These are phyloP conservation scores for Elongisporangium prolatum DNA, from an alignment of 352 stramenopile genomes.

Conservation along the genomic window DNA sequence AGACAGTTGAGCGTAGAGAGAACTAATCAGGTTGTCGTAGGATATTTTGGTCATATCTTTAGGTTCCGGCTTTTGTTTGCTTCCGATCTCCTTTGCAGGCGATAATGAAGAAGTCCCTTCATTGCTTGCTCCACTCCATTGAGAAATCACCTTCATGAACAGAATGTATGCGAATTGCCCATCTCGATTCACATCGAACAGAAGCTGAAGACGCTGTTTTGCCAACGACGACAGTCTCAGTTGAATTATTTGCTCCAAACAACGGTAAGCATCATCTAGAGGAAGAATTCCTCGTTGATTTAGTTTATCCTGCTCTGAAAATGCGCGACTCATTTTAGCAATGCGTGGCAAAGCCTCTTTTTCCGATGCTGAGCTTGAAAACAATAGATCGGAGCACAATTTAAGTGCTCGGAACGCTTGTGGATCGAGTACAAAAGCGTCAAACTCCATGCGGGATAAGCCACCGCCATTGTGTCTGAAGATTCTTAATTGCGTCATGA, in stretches of 20 bases:
- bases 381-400: constrained; percentile 30
- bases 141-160: constrained; percentile 68
- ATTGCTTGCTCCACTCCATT: constrained; percentile 24
- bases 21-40: constrained; percentile 30
- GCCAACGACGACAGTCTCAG: constrained; percentile 22
- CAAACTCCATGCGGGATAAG: constrained; percentile 73
- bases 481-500: constrained; percentile 35
- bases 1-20: constrained; percentile 61
- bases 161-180: constrained; percentile 61
- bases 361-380: constrained; percentile 6
- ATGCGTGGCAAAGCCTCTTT: constrained; percentile 28
- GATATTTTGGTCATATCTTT: not conserved
- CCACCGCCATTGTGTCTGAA: constrained; percentile 32
- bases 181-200: constrained; percentile 70
- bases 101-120: constrained; percentile 1
- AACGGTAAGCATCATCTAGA: constrained; percentile 18
- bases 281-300: constrained; percentile 21
- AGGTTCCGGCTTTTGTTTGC: not conserved
- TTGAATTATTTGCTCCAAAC: constrained; percentile 29
- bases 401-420: constrained; percentile 26
- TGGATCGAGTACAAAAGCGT: constrained; percentile 69
- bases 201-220: constrained; percentile 36
- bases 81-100: not conserved
- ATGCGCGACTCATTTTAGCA: constrained; percentile 38
- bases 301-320: constrained; percentile 31